Evolutionary conservation across 2,329 filamentous ascomycete species (phyloP).

Genomic region (Metarhizium guizhouense): DNA sequence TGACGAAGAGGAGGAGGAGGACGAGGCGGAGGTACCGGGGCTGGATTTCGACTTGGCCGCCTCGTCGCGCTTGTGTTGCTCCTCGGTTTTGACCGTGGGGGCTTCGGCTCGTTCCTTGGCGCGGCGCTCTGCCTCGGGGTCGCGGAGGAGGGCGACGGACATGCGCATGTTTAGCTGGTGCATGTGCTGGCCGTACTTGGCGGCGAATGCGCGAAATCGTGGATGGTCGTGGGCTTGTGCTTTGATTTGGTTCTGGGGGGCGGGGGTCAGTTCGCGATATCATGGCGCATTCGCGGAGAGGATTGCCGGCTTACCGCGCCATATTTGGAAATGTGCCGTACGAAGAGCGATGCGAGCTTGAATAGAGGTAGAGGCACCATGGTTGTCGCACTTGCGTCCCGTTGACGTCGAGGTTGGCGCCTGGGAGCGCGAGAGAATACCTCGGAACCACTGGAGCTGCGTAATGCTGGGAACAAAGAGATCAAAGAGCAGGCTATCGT

Average conservation of each 20-base stretch:
- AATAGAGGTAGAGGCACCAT: slow-evolving; percentile 61
- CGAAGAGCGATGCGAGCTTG: slow-evolving; percentile 55
- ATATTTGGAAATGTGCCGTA: slow-evolving; percentile 60
- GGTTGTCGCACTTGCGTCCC: not conserved
- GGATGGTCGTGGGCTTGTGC: slow-evolving; percentile 56
- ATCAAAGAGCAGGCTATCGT: too few relatives aligned
- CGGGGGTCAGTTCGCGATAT: slow-evolving; percentile 9
- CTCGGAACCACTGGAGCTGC: not conserved
- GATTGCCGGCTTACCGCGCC: slow-evolving; percentile 46
- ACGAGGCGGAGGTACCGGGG: not conserved
- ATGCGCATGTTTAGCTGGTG: slow-evolving; percentile 61
- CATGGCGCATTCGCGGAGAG: not conserved
- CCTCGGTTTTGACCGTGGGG: slow-evolving; percentile 56
- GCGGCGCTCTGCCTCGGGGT: slow-evolving; percentile 45
- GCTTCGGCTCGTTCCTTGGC: slow-evolving; percentile 55
- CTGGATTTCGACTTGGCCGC: slow-evolving; percentile 31
- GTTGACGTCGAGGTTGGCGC: not conserved
- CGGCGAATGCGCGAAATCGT: slow-evolving; percentile 50
- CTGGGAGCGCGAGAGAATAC: not conserved
- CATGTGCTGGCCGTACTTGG: slow-evolving; percentile 52
- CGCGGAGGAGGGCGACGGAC: slow-evolving; percentile 49
- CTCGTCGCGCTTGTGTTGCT: slow-evolving; percentile 48
- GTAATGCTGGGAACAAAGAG: too few relatives aligned
- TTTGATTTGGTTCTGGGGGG: slow-evolving; percentile 55
- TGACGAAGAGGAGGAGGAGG: not conserved